Conservation (phyloP, 1,284 basidiomycete genomes). For the Wolfiporia cocos region DNA sequence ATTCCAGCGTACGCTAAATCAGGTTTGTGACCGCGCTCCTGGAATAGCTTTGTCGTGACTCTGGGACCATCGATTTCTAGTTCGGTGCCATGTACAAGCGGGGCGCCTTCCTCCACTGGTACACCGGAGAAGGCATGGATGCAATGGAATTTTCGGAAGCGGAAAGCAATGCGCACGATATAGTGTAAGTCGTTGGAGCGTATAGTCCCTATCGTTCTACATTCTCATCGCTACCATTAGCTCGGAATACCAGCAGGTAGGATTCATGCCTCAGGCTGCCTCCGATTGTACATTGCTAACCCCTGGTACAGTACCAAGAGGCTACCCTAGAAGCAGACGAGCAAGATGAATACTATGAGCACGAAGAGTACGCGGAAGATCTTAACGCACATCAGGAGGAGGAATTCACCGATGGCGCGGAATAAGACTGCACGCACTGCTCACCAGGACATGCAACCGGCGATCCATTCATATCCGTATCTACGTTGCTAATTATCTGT, state of each 20-base stretch:
- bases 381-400: conserved; percentile 11
- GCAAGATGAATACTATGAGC: conserved; percentile 21
- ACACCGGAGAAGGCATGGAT: conserved; percentile 90
- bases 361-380: conserved; percentile 24
- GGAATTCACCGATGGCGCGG: conserved; percentile 5
- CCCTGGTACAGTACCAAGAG: conserved; percentile 53
- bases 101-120: conserved; percentile 87
- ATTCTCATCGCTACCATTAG: conserved; percentile 35
- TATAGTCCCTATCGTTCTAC: conserved; percentile 3
- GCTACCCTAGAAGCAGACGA: conserved; percentile 39
- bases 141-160: conserved; percentile 91
- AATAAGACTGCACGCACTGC: no score
- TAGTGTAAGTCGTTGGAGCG: conserved; percentile 50
- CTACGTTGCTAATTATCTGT: background rate
- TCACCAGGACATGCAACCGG: no score
- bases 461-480: background rate
- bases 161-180: conserved; percentile 76
- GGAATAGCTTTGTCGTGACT: no score
- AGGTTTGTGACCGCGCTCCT: no score
- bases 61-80: no score
- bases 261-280: conserved; percentile 5
- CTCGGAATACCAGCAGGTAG: conserved; percentile 68
- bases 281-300: conserved; percentile 7
- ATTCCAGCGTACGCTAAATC: conserved; percentile 76
- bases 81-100: conserved; percentile 82